Conservation (phyloP, 2,329 filamentous ascomycete species). For the Davidsoniella virescens region DNA sequence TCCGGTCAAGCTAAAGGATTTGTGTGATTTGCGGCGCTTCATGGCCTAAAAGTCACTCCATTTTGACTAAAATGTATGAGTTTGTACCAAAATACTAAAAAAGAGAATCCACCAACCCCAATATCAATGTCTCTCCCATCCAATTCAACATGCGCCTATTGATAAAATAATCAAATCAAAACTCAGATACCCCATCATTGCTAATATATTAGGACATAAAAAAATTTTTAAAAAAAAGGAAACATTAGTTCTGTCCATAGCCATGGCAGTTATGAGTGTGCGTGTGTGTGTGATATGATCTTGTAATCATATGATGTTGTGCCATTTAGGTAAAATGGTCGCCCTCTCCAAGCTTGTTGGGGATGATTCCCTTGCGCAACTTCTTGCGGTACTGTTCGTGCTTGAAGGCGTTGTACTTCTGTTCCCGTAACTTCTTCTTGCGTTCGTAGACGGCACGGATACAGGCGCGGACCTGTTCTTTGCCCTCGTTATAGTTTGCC, state of each 20-base stretch:
- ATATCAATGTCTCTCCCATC: too few species aligned
- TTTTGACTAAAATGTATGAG: constrained; percentile 4
- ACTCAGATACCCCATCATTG: neutral
- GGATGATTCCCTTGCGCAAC: constrained; percentile 33
- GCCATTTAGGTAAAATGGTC: constrained; percentile 43
- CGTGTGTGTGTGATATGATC: neutral
- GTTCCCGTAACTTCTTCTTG: constrained; percentile 55
- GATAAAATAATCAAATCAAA: neutral
- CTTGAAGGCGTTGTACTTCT: constrained; percentile 28
- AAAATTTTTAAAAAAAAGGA: too few species aligned
- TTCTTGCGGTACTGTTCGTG: constrained; percentile 29
- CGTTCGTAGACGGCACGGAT: constrained; percentile 84
- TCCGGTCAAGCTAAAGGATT: too few species aligned
- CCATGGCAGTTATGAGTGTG: neutral
- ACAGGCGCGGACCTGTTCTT: constrained; percentile 59
- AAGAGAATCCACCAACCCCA: neutral
- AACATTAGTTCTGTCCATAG: neutral
- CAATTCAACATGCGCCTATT: too few species aligned
- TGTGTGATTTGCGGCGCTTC: too few species aligned
- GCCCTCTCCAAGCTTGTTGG: constrained; percentile 37
- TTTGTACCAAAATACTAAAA: neutral
- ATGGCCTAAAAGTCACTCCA: neutral
- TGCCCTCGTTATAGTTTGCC: constrained; percentile 75
- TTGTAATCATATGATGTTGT: neutral
- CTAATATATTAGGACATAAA: too few species aligned